Conservation (phyloP, 2,329 filamentous ascomycete species). For the Cylindrodendrum hubeiense region DNA sequence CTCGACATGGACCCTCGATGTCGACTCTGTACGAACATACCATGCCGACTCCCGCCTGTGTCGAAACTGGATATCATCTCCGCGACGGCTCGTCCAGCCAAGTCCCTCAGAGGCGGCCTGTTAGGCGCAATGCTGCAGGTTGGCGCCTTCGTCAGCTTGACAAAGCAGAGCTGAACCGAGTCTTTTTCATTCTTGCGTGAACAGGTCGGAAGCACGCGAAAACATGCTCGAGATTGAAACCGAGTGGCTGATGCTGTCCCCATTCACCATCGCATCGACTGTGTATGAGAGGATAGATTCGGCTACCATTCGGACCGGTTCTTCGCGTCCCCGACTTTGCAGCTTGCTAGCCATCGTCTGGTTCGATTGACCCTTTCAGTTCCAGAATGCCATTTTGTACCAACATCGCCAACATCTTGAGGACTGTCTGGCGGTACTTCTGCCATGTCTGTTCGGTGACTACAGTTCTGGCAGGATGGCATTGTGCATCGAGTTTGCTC, state of each 20-base stretch:
- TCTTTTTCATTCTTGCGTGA: slow-evolving; percentile 22
- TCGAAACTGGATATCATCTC: background rate
- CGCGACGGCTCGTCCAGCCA: slow-evolving; percentile 7
- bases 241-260: slow-evolving; percentile 2
- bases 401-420: background rate
- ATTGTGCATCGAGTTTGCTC: background rate
- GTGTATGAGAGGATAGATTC: background rate
- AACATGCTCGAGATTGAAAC: slow-evolving; percentile 20
- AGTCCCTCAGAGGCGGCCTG: background rate
- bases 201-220: slow-evolving; percentile 27
- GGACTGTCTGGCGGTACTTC: background rate
- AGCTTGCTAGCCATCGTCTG: background rate
- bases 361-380: background rate
- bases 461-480: background rate
- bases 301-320: too few relatives aligned
- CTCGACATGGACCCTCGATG: background rate
- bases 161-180: slow-evolving; percentile 28
- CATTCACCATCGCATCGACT: slow-evolving; percentile 29
- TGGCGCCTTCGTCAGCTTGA: slow-evolving; percentile 35
- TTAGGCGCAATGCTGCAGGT: background rate
- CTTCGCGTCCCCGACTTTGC: background rate
- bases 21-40: background rate
- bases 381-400: background rate
- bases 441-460: background rate
- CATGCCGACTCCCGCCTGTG: background rate